phyloP scores from a whole-genome alignment of 2,329 filamentous ascomycete genomes.

The Ceratocystis smalleyi region DNA sequence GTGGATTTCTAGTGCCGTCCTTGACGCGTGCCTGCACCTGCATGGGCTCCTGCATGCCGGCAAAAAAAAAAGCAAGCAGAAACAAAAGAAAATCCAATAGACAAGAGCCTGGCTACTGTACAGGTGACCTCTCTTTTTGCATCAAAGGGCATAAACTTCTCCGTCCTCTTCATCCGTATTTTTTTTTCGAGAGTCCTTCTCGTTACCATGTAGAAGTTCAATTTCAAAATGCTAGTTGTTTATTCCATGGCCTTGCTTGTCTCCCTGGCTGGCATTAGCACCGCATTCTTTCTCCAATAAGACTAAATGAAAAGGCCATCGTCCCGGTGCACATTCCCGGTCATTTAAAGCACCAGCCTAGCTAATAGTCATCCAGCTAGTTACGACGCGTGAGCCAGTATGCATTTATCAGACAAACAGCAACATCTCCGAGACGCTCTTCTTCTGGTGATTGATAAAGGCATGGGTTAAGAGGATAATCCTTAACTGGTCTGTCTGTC shows the following conservation, averaged over 20 bases:
- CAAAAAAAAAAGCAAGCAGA: neutral
- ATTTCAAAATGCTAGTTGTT: no score
- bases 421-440: neutral
- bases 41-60: neutral
- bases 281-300: neutral
- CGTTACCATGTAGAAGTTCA: no score
- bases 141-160: neutral
- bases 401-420: neutral
- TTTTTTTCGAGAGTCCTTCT: no score
- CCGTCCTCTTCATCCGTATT: no score
- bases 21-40: conserved; percentile 4
- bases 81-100: neutral
- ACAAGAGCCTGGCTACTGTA: neutral
- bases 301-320: neutral
- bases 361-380: neutral
- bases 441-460: neutral
- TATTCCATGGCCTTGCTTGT: no score
- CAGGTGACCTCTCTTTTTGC: neutral
- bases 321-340: neutral
- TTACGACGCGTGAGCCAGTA: neutral
- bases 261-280: neutral
- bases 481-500: no score
- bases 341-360: neutral
- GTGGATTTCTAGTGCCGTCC: neutral
- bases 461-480: neutral